Conservation (phyloP, 2,329 filamentous ascomycete genomes). For the Emydomyces testavorans region DNA sequence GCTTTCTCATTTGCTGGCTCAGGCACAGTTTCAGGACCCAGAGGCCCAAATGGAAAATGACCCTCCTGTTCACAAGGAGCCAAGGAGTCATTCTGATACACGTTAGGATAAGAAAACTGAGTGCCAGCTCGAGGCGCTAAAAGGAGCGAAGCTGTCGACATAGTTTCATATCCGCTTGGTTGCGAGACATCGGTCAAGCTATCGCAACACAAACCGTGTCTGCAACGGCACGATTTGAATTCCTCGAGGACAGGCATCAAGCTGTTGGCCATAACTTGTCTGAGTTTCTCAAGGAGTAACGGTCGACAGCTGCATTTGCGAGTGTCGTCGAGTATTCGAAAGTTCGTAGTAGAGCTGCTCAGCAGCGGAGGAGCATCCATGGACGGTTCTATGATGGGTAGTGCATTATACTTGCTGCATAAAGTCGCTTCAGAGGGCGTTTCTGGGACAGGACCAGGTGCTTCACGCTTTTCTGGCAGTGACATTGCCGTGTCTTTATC, state of each 20-base stretch:
- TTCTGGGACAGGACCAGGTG: not conserved
- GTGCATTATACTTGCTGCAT: not conserved
- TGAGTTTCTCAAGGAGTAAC: not conserved
- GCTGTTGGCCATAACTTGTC: not conserved
- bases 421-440: not conserved
- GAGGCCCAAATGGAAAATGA: not conserved
- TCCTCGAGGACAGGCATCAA: slow-evolving; percentile 1
- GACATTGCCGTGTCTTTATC: not conserved
- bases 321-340: not conserved
- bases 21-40: not conserved
- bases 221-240: slow-evolving; percentile 1
- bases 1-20: not conserved
- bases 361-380: not conserved
- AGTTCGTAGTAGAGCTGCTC: not conserved
- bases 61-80: not conserved
- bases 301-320: not conserved
- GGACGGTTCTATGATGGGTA: not conserved
- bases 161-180: slow-evolving; percentile 5
- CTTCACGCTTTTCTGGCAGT: not conserved
- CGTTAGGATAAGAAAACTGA: not conserved
- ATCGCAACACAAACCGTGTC: not conserved
- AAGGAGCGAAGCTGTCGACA: not conserved
- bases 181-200: not conserved
- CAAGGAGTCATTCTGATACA: not conserved
- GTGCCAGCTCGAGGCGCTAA: too few species aligned